phyloP scores from a whole-genome alignment of 345 rosid species.

The Arabidopsis arenosa region DNA sequence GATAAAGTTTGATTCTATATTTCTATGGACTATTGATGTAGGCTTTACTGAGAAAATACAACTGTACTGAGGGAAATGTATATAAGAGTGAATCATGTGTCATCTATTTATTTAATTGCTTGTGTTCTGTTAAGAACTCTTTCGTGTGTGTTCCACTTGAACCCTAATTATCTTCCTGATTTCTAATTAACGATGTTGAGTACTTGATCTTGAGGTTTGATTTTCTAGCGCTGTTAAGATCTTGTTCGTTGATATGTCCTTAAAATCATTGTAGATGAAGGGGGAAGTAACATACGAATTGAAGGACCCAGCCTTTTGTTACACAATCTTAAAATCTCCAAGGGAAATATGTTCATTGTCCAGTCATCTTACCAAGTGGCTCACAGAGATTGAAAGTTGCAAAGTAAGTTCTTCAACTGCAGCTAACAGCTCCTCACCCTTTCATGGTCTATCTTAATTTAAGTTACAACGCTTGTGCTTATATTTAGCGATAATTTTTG shows the following conservation, averaged over 20 bases:
- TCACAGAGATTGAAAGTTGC: conserved; percentile 71
- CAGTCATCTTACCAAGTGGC: conserved; percentile 74
- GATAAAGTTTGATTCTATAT: conserved; percentile 14
- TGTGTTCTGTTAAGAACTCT: conserved; percentile 5
- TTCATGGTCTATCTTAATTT: conserved; percentile 10
- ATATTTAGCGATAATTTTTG: conserved; percentile 5
- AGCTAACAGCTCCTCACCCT: conserved; percentile 22
- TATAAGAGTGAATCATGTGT: conserved; percentile 16
- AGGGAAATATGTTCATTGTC: conserved; percentile 67
- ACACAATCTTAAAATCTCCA: conserved; percentile 62
- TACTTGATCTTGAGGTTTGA: neutral
- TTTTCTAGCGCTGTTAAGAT: neutral
- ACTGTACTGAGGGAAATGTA: conserved; percentile 5
- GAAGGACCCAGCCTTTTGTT: conserved; percentile 86
- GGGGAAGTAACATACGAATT: conserved; percentile 85
- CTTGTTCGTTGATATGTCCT: conserved; percentile 26
- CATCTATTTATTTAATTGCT: conserved; percentile 5
- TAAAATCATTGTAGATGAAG: conserved; percentile 56
- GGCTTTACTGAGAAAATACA: conserved; percentile 12
- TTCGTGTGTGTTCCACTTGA: neutral
- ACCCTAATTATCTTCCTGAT: neutral
- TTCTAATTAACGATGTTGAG: conserved; percentile 9
- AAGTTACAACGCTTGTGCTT: conserved; percentile 8
- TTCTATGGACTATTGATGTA: conserved; percentile 21
- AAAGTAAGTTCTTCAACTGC: conserved; percentile 60